Base-by-base conservation (phyloP, 371 early-diverging fungal species). In the Mortierella sp. region DNA sequence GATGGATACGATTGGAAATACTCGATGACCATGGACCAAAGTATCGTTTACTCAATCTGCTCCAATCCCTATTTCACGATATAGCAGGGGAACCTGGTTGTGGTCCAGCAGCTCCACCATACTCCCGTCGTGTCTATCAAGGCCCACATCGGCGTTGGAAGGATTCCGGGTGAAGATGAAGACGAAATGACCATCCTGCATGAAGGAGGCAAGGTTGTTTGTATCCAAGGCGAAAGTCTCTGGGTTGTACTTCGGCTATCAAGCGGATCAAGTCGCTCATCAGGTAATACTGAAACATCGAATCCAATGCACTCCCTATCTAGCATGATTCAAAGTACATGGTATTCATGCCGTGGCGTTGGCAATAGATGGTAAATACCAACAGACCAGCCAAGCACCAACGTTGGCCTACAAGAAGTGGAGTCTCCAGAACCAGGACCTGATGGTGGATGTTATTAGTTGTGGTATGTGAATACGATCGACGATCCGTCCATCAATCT, bases 381-480 rank as follows among this genome's bases (percentile, higher is more conserved):
- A 76, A n/a, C 86, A 86, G 57, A 81, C 85, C 9, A 71, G 73
- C 16, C 86, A 85, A 53, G 82, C 86, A 61, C 84, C 84, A 0
- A 83, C 88, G 6, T 88, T 88, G 54, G 81, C 83, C 0, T 86
- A 88, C 61, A 86, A 88, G 45, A 88, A 88, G 55, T 88, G 87
- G 83, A 81, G 84, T 30, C 66, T 88, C 8, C 82, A 83, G 39
- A 80, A 83, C 21, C 88, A 88, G 54, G 84, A 83, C 5, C 54
- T 81, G 19, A 73, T 86, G 24, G 78, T 67, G 16, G 88, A 88
- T 51, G 67, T 86, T 18, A 67, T 86, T 23, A 86, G 86, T 49
- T 68, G 86, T 46, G 88, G 87, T 82, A 67, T 41, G 66, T 48
- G n/a, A 30, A 2, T 28, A 31, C 42, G n/a, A 42, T 47, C 47